phyloP scores from a whole-genome alignment of 2,329 filamentous ascomycete species.

The Paecilomyces formosus region DNA sequence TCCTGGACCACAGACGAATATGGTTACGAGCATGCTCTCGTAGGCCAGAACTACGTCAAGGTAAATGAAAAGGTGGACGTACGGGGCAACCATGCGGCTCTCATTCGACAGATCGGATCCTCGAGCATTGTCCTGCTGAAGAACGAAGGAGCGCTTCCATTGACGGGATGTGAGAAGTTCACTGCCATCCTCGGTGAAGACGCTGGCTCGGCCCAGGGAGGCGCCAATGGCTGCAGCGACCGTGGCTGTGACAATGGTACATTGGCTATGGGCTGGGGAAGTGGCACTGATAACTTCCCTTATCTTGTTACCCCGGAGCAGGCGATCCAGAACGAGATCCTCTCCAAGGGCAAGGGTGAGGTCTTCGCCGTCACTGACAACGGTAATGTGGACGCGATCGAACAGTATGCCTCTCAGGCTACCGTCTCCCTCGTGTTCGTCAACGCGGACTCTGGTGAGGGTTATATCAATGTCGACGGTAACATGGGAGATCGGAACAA shows the following conservation, averaged over 20 bases:
- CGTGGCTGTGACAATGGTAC: slow-evolving; percentile 56
- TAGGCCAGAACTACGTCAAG: slow-evolving; percentile 54
- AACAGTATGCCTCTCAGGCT: slow-evolving; percentile 44
- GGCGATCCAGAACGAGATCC: slow-evolving; percentile 59
- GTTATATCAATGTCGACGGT: slow-evolving; percentile 72
- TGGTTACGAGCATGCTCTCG: slow-evolving; percentile 59
- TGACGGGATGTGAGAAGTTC: slow-evolving; percentile 66
- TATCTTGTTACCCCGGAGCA: slow-evolving; percentile 57
- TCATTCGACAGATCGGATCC: slow-evolving; percentile 70
- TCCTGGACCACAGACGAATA: slow-evolving; percentile 77
- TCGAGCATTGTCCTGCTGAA: slow-evolving; percentile 85
- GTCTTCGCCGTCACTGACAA: slow-evolving; percentile 55
- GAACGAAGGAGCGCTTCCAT: slow-evolving; percentile 67
- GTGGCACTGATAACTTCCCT: slow-evolving; percentile 53
- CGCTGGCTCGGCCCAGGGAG: slow-evolving; percentile 64
- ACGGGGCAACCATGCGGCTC: slow-evolving; percentile 60
- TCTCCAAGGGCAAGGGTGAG: slow-evolving; percentile 56
- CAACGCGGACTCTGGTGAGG: slow-evolving; percentile 80
- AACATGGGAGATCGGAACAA: slow-evolving; percentile 89
- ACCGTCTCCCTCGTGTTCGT: slow-evolving; percentile 71
- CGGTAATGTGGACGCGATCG: slow-evolving; percentile 46
- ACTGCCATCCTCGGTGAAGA: slow-evolving; percentile 76
- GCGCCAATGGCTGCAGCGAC: slow-evolving; percentile 72
- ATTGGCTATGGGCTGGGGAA: slow-evolving; percentile 57
- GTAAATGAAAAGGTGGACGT: slow-evolving; percentile 82